Percentiles rank a stretch among this genome's conserved stretches.
Conservation (phyloP, 2,329 filamentous ascomycete genomes). For the Anisogramma anomala region DNA sequence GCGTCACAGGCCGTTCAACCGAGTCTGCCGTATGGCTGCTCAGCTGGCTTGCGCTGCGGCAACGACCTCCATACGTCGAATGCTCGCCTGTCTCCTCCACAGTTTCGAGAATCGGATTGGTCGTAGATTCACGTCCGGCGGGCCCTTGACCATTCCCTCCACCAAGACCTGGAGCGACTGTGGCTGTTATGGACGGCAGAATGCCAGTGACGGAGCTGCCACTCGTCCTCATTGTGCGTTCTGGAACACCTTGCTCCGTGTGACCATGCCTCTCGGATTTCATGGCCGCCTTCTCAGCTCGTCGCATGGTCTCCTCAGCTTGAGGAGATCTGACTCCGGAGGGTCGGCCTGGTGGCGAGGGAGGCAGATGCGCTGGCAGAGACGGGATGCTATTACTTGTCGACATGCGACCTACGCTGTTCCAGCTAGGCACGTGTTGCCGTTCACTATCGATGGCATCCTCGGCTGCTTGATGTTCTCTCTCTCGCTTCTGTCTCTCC, state of each 20-base stretch:
- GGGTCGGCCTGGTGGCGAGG: slow-evolving; percentile 26
- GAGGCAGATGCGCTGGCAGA: slow-evolving; percentile 35
- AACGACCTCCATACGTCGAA: slow-evolving; percentile 51
- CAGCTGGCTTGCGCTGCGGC: slow-evolving; percentile 30
- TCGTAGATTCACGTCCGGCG: slow-evolving; percentile 37
- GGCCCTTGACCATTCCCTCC: slow-evolving; percentile 15
- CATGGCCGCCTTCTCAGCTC: slow-evolving; percentile 28
- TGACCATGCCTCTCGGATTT: slow-evolving; percentile 24
- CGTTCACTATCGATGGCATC: slow-evolving; percentile 25
- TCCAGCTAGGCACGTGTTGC: slow-evolving; percentile 28
- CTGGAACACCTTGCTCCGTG: slow-evolving; percentile 43
- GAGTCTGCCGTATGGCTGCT: slow-evolving; percentile 25
- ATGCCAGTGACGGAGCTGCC: slow-evolving; percentile 16
- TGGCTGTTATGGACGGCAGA: slow-evolving; percentile 13
- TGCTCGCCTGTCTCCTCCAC: slow-evolving; percentile 84
- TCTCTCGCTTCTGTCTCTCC: slow-evolving; percentile 48
- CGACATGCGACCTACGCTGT: slow-evolving; percentile 22
- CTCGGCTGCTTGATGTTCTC: slow-evolving; percentile 40
- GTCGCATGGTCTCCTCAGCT: slow-evolving; percentile 29
- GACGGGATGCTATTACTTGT: slow-evolving; percentile 28
- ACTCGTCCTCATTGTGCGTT: slow-evolving; percentile 42
- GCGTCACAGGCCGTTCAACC: slow-evolving; percentile 28
- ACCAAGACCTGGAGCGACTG: slow-evolving; percentile 12
- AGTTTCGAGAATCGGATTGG: slow-evolving; percentile 54
- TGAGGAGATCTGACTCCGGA: slow-evolving; percentile 25